phyloP scores from a whole-genome alignment of 768 basidiomycete genomes.

The Clavaria fumosa region DNA sequence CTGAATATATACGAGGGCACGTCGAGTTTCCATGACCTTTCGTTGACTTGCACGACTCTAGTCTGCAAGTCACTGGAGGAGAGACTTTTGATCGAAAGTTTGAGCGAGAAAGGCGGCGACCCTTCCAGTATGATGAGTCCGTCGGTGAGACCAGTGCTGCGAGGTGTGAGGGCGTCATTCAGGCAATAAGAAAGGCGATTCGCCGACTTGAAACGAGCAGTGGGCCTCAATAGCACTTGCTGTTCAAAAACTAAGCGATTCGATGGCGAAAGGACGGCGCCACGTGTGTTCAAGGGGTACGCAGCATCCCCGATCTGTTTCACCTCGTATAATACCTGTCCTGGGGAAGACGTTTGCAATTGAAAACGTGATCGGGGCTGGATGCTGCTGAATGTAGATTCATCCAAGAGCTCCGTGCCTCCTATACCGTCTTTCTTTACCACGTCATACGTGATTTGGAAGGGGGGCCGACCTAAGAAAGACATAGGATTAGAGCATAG shows the following conservation, averaged over 20 bases:
- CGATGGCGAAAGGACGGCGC: conserved; percentile 48
- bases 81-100: conserved; percentile 62
- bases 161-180: conserved; percentile 45
- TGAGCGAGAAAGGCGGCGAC: conserved; percentile 70
- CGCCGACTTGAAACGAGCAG: conserved; percentile 57
- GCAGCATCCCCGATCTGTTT: conserved; percentile 77
- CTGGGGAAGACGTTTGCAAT: conserved; percentile 59
- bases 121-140: conserved; percentile 63
- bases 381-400: conserved; percentile 74
- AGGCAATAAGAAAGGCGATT: conserved; percentile 62
- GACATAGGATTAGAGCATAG: not conserved
- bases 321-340: conserved; percentile 80
- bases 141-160: conserved; percentile 36
- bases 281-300: conserved; percentile 59
- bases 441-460: conserved; percentile 84
- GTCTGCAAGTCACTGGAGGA: conserved; percentile 50
- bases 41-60: conserved; percentile 34
- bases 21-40: conserved; percentile 53
- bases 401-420: conserved; percentile 54
- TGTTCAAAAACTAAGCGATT: conserved; percentile 72
- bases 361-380: conserved; percentile 70
- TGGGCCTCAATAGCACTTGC: conserved; percentile 67
- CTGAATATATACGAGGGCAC: conserved; percentile 57
- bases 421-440: conserved; percentile 54
- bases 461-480: conserved; percentile 66